Base-by-base conservation (phyloP, 176 grass and related monocot genomes). In the Ensete glaucum region DNA sequence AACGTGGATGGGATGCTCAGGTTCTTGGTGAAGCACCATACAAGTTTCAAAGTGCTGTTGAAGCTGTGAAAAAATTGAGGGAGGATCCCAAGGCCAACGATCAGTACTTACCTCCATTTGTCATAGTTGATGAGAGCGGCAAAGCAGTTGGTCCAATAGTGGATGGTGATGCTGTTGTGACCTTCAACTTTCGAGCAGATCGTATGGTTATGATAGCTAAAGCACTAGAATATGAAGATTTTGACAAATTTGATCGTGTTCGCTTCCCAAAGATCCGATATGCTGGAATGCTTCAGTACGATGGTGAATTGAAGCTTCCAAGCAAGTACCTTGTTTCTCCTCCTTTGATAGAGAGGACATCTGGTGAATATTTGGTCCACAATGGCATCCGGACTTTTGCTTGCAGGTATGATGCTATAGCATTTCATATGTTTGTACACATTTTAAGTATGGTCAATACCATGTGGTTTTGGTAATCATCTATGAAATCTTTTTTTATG, bases 1-100 rank as follows among this genome's bases (percentile, higher is more conserved):
- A 99, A 65, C 95, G 95, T 80, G 95, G 95, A 9, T 99, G 95
- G 95, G 90, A 99, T 76, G 95, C 95, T 9, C 95, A 99, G 71
- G 91, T 99, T 54, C 95, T 99, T 74, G 95, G 95, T 76, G 88
- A 99, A 85, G 95, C 95, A 67, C 95, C 95, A 53, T 10, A 94
- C 85, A 94, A 99, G 54, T 94, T 99, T 81, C 21, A 69, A 74
- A 87, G 53, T 71, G 88, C 95, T 56, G 52, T 99, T 67, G 95
- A 99, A 87, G 95, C 95, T 59, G 95, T 99, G 50, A 99, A 91
- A 89, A 89, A 81, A 15, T 73, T 99, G 26, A 90, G 95, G 71
- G 88, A 85, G 79, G 64, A 81, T 53, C 80, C 90, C 55, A 87
- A 87, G 8, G 81, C 81, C 49, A 97, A 76, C 59, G 95, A 99